Evolutionary conservation across 257 asterid species (phyloP).

Genomic region (Cordia subcordata): DNA sequence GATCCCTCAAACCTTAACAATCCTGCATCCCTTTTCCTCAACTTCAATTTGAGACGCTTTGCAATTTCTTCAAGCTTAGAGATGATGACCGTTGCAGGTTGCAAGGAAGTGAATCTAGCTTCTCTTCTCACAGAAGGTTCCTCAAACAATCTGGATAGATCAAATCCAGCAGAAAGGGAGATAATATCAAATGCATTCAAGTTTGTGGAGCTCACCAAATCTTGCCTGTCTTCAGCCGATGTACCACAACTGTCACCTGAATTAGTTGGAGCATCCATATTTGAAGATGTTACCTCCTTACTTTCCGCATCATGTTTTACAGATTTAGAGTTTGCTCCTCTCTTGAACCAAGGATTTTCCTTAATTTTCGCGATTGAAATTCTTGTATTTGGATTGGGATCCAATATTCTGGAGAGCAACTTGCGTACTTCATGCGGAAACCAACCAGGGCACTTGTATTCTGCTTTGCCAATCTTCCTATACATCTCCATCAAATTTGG

Average conservation of each 20-base stretch:
- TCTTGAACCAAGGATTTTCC: slow-evolving; percentile 19
- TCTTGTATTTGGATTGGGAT: slow-evolving; percentile 25
- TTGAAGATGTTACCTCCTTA: neutral
- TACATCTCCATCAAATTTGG: slow-evolving; percentile 23
- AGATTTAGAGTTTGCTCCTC: neutral
- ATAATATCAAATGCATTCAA: slow-evolving; percentile 21
- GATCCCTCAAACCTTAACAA: slow-evolving; percentile 13
- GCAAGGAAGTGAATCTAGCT: slow-evolving; percentile 12
- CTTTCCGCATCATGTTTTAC: neutral
- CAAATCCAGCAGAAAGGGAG: slow-evolving; percentile 13
- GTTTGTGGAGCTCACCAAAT: neutral
- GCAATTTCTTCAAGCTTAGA: slow-evolving; percentile 19
- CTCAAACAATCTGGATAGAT: slow-evolving; percentile 17
- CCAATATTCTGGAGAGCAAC: slow-evolving; percentile 22
- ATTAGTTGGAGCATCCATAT: neutral
- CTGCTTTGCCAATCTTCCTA: slow-evolving; percentile 20
- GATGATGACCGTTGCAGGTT: slow-evolving; percentile 12
- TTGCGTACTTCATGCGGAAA: slow-evolving; percentile 20
- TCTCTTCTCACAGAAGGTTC: slow-evolving; percentile 4
- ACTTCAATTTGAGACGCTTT: slow-evolving; percentile 5
- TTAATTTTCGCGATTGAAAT: slow-evolving; percentile 20
- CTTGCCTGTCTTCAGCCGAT: slow-evolving; percentile 2
- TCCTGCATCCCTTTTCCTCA: slow-evolving; percentile 16
- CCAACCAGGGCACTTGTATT: slow-evolving; percentile 28
- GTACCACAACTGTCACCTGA: neutral